Evolutionary conservation across 306 rosid genomes (phyloP), one percentile per base, ranked within the genome.

Genomic region (Prunus armeniaca): DNA sequence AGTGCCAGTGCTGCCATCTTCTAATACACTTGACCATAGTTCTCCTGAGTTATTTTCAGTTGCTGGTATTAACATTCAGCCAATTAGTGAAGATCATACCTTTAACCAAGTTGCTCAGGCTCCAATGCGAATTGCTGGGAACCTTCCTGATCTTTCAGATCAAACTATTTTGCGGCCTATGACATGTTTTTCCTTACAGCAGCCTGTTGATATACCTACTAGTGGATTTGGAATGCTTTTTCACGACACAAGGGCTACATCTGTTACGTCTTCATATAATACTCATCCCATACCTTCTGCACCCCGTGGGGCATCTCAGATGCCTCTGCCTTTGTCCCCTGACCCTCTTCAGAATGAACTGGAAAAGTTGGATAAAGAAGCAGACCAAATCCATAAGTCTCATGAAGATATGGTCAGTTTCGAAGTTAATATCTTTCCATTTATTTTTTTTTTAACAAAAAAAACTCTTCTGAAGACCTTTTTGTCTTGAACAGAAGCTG

Each of bases 321-420:
- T 54, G 73, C 51, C 81, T 61, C 76, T 64, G 6, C 69, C 67
- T 47, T 46, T 56, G 67, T 30, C 20, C 47, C 24, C 7, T 67
- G 97, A 95, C 79, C 95, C 93, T 11, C 89, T 95, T 55, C 81
- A 81, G 60, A 71, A 22, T 64, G 96, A 90, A 84, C 68, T 86
- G 78, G 94, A 87, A 65, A 89, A 79, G 71, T 47, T 91, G 71
- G 68, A 28, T 3, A 85, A 57, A 67, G 85, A 84, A 79, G 54
- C 47, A 24, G 88, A 84, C 12, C 70, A 86, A 72, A 75, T 65
- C 45, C 43, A 43, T 5, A 89, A 81, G 78, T 50, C 12, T n/a
- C 71, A 63, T 78, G 89, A 83, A 77, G 87, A 86, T 56, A 52
- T 1, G 97, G 98, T 94, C 80, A 45, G 93, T 58, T 83, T 76